Base-by-base conservation (phyloP, 2,329 filamentous ascomycete species). In the Fusarium tjaetaba region DNA sequence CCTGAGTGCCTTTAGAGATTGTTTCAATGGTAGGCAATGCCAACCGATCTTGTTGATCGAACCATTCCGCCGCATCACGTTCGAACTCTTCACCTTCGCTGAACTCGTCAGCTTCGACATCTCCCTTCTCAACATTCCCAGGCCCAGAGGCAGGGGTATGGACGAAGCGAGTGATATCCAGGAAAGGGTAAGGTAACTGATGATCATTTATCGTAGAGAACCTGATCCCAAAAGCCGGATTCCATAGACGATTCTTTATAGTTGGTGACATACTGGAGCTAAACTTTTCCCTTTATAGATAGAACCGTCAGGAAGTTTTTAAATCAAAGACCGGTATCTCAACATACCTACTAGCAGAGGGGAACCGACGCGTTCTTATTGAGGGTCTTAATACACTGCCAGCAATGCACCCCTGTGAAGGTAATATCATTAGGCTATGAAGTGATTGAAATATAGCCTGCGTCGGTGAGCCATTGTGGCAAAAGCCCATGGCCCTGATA, bases 361-460 rank as follows among this genome's bases (percentile, higher is more conserved):
- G 52, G 18, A 70, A 66, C 51, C 57, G 67, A 65, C 68, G 64
- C 57, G 69, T 56, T 61, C 48, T 72, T 51, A 62, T 67, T 30
- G 45, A 64, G 59, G 72, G 74, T 70, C 76, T 79, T 71, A 76
- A 70, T 67, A 77, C 79, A 81, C 79, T 75, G 69, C 79, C 72
- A 65, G 77, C 79, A 73, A 73, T 66, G 62, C 60, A 71, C 46
- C 68, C 67, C 51, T 61, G 71, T 30, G 48, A 56, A 65, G 42
- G 61, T 51, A 59, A 62, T 39, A 60, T 77, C 75, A 81, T 79
- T 26, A 61, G 70, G 51, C 38, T 34, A 32, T 57, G 42, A 58
- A 72, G 65, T 56, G 59, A 60, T 60, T 56, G 68, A 55, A 65
- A 61, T 51, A 66, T 53, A 69, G 68, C 67, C 69, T 77, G 57